Conservation (phyloP, 2,329 filamentous ascomycete species). For the Stachybotrys chartarum region DNA sequence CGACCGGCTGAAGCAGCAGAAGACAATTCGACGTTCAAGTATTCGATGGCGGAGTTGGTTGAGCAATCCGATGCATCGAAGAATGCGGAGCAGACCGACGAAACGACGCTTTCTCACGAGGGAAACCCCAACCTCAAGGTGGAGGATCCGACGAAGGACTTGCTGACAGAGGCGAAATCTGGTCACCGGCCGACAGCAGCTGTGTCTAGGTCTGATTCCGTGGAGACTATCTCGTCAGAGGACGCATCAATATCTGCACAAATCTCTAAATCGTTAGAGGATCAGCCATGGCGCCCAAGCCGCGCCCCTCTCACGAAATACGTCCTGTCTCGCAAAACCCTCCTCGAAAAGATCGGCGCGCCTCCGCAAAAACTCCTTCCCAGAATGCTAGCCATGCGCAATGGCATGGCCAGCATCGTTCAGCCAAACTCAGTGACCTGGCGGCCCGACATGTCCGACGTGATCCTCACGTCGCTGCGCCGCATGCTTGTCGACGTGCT, state of each 20-base stretch:
- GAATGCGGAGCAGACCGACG: no score
- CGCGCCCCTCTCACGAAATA: constrained; percentile 18
- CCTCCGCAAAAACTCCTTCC: constrained; percentile 5
- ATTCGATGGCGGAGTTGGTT: no score
- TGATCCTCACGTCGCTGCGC: constrained; percentile 44
- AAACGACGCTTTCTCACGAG: no score
- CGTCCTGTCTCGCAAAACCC: constrained; percentile 17
- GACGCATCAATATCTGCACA: no score
- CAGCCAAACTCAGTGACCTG: constrained; percentile 7
- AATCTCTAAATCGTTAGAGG: not conserved
- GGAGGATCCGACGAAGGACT: no score
- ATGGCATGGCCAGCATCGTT: constrained; percentile 16
- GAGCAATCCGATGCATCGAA: no score
- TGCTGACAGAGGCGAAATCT: no score
- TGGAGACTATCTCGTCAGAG: no score
- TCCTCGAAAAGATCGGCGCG: constrained; percentile 12
- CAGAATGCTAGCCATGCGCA: constrained; percentile 12
- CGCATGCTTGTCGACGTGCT: constrained; percentile 39
- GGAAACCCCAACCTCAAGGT: no score
- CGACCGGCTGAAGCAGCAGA: not conserved
- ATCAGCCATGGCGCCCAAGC: constrained; percentile 1
- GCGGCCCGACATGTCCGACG: constrained; percentile 47
- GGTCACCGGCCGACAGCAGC: no score
- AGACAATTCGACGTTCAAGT: not conserved
- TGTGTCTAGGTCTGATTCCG: no score